Conservation (phyloP, 345 rosid genomes). For the Draba incana region DNA sequence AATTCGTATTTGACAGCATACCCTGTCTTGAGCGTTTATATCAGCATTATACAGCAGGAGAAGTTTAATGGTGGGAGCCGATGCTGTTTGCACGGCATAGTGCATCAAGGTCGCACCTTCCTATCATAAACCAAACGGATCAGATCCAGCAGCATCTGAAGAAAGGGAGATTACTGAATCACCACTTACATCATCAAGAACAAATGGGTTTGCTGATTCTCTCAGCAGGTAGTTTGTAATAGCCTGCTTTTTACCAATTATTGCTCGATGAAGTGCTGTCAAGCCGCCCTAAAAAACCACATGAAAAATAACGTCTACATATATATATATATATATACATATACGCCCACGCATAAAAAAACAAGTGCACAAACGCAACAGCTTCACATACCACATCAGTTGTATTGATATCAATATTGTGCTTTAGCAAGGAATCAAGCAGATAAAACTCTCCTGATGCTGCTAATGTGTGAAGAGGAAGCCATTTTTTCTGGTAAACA, state of each 20-base stretch:
- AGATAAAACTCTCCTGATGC: slow-evolving; percentile 91
- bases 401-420: slow-evolving; percentile 76
- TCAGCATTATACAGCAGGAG: slow-evolving; percentile 81
- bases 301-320: slow-evolving; percentile 13
- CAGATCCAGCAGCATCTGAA: slow-evolving; percentile 30
- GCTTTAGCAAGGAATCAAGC: slow-evolving; percentile 72
- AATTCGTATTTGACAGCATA: slow-evolving; percentile 38
- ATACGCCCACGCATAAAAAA: neutral
- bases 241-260: slow-evolving; percentile 84
- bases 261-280: slow-evolving; percentile 87
- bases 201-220: slow-evolving; percentile 91
- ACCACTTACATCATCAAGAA: slow-evolving; percentile 63
- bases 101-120: slow-evolving; percentile 92
- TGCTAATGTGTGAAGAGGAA: slow-evolving; percentile 84
- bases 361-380: slow-evolving; percentile 1
- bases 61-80: slow-evolving; percentile 72
- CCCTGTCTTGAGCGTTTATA: slow-evolving; percentile 81
- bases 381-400: slow-evolving; percentile 61
- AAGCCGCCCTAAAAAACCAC: slow-evolving; percentile 62
- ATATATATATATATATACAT: too few species aligned
- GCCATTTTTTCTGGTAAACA: slow-evolving; percentile 66
- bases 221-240: slow-evolving; percentile 75
- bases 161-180: slow-evolving; percentile 16
- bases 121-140: slow-evolving; percentile 45
- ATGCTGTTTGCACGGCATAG: slow-evolving; percentile 89